Conservation (phyloP, 2,329 filamentous ascomycete genomes). For the Paraphoma sp. region DNA sequence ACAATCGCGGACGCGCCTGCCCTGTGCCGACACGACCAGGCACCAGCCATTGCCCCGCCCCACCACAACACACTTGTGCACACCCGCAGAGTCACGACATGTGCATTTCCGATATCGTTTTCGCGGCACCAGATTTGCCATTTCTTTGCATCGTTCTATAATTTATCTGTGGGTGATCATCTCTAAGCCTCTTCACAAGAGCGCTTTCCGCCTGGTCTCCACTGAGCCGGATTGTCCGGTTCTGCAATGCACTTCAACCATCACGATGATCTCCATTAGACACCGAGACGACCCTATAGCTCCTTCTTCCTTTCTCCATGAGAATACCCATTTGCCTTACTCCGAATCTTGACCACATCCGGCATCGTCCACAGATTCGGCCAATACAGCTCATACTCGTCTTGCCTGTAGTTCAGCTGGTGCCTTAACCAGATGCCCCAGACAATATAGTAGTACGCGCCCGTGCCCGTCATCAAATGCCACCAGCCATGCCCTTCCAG, state of each 20-base stretch:
- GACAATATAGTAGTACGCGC: slow-evolving; percentile 83
- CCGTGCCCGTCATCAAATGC: slow-evolving; percentile 82
- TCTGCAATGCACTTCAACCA: no score
- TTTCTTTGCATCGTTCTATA: no score
- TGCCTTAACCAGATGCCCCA: slow-evolving; percentile 85
- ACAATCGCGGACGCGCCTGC: neutral
- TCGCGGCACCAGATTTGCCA: no score
- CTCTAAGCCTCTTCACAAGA: no score
- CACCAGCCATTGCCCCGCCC: slow-evolving; percentile 10
- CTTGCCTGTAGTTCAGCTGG: slow-evolving; percentile 74
- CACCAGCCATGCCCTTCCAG: slow-evolving; percentile 78
- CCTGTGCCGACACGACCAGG: slow-evolving; percentile 21
- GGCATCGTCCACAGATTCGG: slow-evolving; percentile 64
- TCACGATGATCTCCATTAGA: no score
- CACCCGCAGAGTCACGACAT: neutral
- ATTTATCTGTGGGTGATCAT: no score
- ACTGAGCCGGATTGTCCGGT: no score
- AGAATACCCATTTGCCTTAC: slow-evolving; percentile 9
- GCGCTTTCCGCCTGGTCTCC: no score
- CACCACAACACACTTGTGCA: neutral
- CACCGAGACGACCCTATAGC: slow-evolving; percentile 8
- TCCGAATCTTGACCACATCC: slow-evolving; percentile 51
- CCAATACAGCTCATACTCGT: slow-evolving; percentile 76
- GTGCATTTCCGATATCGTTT: neutral
- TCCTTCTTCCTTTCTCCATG: slow-evolving; percentile 44